Percentiles rank a stretch among this genome's conserved stretches.
Evolutionary conservation across 1,284 basidiomycete species (phyloP).

Genomic region (Neotropicomus parvogracilis): DNA sequence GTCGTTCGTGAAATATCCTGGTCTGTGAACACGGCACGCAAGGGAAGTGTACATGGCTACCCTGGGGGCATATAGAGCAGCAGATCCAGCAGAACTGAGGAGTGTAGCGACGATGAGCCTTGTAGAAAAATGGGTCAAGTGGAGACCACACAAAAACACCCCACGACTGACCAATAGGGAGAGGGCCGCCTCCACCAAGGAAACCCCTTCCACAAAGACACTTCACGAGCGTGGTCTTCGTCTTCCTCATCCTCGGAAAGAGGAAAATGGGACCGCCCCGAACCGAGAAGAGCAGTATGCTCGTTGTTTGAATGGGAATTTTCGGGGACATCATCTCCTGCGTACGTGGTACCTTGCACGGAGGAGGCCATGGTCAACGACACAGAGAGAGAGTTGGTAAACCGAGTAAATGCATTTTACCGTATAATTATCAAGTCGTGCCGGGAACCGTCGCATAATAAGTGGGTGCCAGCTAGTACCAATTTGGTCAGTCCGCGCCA

Average conservation of each 20-base stretch:
- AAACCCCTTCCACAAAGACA: conserved; percentile 28
- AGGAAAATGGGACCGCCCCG: conserved; percentile 13
- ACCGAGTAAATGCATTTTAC: too few relatives aligned
- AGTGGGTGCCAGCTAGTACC: too few relatives aligned
- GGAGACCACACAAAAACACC: background rate
- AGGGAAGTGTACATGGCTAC: conserved; percentile 61
- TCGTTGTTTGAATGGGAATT: conserved; percentile 38
- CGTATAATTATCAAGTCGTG: too few relatives aligned
- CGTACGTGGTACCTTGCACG: background rate
- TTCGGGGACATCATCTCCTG: conserved; percentile 34
- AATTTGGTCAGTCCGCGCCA: too few relatives aligned
- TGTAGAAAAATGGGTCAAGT: background rate
- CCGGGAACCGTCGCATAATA: too few relatives aligned
- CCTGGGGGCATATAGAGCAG: conserved; percentile 58
- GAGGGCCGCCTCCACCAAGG: conserved; percentile 73
- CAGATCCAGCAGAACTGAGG: conserved; percentile 49
- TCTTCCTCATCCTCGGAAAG: conserved; percentile 25
- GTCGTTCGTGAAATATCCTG: conserved; percentile 40
- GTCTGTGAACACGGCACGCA: conserved; percentile 51
- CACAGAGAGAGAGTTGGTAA: background rate
- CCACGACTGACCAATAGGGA: conserved; percentile 54
- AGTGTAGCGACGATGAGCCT: conserved; percentile 60
- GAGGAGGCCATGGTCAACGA: conserved; percentile 12
- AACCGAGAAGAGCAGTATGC: conserved; percentile 35
- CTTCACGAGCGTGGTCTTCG: conserved; percentile 29